Conservation (phyloP, 1,284 basidiomycete species). For the Sporisorium scitamineum region DNA sequence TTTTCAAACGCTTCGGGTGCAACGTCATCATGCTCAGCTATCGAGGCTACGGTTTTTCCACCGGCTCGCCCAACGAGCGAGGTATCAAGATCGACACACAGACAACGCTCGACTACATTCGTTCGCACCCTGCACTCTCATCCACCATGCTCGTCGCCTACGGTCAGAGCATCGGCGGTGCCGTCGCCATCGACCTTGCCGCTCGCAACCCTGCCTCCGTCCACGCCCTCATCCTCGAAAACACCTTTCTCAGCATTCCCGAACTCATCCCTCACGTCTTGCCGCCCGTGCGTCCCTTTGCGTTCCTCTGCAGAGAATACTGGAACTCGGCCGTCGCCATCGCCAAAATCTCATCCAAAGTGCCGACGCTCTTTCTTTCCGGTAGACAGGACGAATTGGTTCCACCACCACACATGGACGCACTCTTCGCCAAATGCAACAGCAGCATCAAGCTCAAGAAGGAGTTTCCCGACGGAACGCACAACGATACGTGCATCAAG, state of each 20-base stretch:
- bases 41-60: conserved; percentile 87
- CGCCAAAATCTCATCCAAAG: conserved; percentile 76
- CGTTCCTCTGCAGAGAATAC: conserved; percentile 85
- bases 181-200: conserved; percentile 88
- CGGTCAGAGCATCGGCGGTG: conserved; percentile 96
- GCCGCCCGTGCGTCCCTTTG: conserved; percentile 80
- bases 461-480: conserved; percentile 75
- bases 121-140: conserved; percentile 77
- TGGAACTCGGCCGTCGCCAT: conserved; percentile 86
- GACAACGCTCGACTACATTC: conserved; percentile 80
- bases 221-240: conserved; percentile 86
- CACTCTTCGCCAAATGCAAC: conserved; percentile 75
- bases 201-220: conserved; percentile 80
- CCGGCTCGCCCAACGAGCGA: conserved; percentile 84
- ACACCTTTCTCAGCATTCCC: conserved; percentile 71
- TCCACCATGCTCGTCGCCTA: conserved; percentile 75
- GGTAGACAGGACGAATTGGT: conserved; percentile 86
- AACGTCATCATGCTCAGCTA: conserved; percentile 91
- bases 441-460: conserved; percentile 71
- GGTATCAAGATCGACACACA: conserved; percentile 81
- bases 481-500: conserved; percentile 72
- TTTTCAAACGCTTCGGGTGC: conserved; percentile 84
- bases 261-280: conserved; percentile 77
- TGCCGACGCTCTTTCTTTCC: conserved; percentile 86
- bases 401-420: conserved; percentile 84